A percentile compares a stretch with the other conserved stretches of the same genome.
Conservation (phyloP, 2,329 filamentous ascomycete species). For the Cladosporium sp. region DNA sequence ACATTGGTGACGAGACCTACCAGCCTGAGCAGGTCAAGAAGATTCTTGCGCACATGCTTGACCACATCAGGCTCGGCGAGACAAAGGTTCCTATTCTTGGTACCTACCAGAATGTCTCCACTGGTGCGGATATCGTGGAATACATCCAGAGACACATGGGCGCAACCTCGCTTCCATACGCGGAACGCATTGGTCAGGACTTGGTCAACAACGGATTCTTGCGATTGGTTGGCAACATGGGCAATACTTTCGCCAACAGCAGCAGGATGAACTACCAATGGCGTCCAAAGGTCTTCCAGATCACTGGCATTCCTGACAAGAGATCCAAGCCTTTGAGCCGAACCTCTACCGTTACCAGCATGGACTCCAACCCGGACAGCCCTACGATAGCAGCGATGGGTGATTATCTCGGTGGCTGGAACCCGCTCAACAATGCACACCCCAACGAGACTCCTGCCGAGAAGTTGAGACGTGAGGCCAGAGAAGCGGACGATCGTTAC, state of each 20-base stretch:
- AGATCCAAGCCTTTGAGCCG: slow-evolving; percentile 63
- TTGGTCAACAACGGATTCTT: slow-evolving; percentile 80
- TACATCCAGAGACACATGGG: slow-evolving; percentile 88
- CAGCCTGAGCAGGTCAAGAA: slow-evolving; percentile 83
- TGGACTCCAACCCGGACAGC: slow-evolving; percentile 55
- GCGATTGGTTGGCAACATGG: slow-evolving; percentile 87
- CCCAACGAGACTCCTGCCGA: slow-evolving; percentile 92
- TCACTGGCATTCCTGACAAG: slow-evolving; percentile 84
- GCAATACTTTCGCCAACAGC: slow-evolving; percentile 94
- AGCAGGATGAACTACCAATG: slow-evolving; percentile 97
- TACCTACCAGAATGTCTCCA: slow-evolving; percentile 88
- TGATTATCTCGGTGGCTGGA: slow-evolving; percentile 90
- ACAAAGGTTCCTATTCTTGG: slow-evolving; percentile 94
- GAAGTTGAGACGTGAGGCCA: slow-evolving; percentile 79
- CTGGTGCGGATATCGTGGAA: slow-evolving; percentile 88
- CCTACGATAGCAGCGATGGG: slow-evolving; percentile 72
- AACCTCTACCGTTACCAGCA: slow-evolving; percentile 64
- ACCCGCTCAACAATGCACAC: slow-evolving; percentile 79
- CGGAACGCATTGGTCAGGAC: slow-evolving; percentile 92
- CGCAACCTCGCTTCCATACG: slow-evolving; percentile 78
- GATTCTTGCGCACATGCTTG: slow-evolving; percentile 78
- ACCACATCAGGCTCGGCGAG: slow-evolving; percentile 80
- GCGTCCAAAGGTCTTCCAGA: slow-evolving; percentile 84
- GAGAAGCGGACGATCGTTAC: slow-evolving; percentile 89
- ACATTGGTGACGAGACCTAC: slow-evolving; percentile 88